Evolutionary conservation across 2,329 filamentous ascomycete genomes (phyloP).

Genomic region (Nemania diffusa): DNA sequence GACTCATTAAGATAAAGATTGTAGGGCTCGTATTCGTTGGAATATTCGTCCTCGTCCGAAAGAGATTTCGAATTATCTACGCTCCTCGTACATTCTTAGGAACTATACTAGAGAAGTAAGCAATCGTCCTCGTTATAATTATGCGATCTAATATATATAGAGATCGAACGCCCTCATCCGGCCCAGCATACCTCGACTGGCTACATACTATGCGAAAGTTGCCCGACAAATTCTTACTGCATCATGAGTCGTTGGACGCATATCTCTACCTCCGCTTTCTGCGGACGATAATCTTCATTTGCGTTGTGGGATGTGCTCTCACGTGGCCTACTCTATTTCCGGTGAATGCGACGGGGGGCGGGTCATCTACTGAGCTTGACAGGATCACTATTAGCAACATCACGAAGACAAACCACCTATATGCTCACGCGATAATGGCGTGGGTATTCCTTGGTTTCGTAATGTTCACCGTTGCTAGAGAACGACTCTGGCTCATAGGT

Average conservation of each 20-base stretch:
- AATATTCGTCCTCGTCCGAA: constrained; percentile 46
- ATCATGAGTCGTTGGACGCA: constrained; percentile 88
- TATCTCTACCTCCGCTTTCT: constrained; percentile 90
- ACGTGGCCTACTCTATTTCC: constrained; percentile 89
- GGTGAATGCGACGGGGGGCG: constrained; percentile 84
- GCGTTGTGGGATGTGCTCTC: constrained; percentile 80
- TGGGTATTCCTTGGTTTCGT: constrained; percentile 90
- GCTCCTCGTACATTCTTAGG: constrained; percentile 47
- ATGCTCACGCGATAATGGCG: constrained; percentile 81
- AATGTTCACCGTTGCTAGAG: constrained; percentile 87
- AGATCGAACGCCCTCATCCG: constrained; percentile 45
- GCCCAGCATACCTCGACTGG: constrained; percentile 44
- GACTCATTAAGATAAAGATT: constrained; percentile 39
- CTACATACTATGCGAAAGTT: constrained; percentile 55
- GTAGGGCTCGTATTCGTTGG: constrained; percentile 43
- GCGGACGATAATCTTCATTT: constrained; percentile 79
- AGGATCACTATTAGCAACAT: constrained; percentile 66
- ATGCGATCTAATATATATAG: constrained; percentile 37
- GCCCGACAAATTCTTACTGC: constrained; percentile 80
- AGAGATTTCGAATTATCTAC: constrained; percentile 45
- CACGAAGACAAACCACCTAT: constrained; percentile 73
- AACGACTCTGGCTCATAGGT: constrained; percentile 93
- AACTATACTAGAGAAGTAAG: constrained; percentile 46
- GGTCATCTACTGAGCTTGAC: constrained; percentile 71
- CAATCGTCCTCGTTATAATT: neutral